Conservation (phyloP, 2,329 filamentous ascomycete genomes). For the Claviceps fusiformis region DNA sequence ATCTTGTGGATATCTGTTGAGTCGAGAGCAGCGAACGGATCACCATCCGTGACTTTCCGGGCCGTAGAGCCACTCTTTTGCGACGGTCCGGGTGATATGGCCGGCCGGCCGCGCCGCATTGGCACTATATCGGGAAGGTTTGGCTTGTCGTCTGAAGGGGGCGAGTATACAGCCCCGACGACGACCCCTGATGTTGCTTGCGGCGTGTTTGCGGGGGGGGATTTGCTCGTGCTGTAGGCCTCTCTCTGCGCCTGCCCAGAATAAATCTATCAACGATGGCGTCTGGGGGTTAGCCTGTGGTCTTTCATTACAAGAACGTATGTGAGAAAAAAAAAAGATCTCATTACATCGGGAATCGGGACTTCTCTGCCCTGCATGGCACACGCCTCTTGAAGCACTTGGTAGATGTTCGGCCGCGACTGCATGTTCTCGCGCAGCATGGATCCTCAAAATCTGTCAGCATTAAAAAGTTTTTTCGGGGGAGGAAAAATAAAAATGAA, state of each 20-base stretch:
- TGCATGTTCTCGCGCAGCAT: constrained; percentile 82
- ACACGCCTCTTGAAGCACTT: constrained; percentile 77
- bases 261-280: constrained; percentile 48
- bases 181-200: constrained; percentile 42
- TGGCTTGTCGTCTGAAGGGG: constrained; percentile 56
- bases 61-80: constrained; percentile 44
- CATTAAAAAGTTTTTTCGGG: too few relatives aligned
- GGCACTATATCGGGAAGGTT: constrained; percentile 79
- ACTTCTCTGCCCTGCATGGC: constrained; percentile 76
- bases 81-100: constrained; percentile 23
- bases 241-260: constrained; percentile 50
- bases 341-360: constrained; percentile 74
- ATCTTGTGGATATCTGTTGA: constrained; percentile 34
- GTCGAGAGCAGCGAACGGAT: constrained; percentile 88
- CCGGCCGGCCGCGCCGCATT: constrained; percentile 73
- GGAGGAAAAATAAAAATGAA: too few relatives aligned
- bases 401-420: constrained; percentile 78
- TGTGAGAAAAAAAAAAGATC: not conserved
- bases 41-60: constrained; percentile 52
- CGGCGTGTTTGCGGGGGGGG: constrained; percentile 34
- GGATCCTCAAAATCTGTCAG: constrained; percentile 40
- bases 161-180: constrained; percentile 70
- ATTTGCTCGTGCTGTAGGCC: constrained; percentile 23
- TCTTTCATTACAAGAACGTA: not conserved
- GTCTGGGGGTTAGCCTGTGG: constrained; percentile 3